Evolutionary conservation across 495 filamentous ascomycete species (phyloP), one percentile per base, ranked within the genome.

Genomic region (Daldinia caldariorum): DNA sequence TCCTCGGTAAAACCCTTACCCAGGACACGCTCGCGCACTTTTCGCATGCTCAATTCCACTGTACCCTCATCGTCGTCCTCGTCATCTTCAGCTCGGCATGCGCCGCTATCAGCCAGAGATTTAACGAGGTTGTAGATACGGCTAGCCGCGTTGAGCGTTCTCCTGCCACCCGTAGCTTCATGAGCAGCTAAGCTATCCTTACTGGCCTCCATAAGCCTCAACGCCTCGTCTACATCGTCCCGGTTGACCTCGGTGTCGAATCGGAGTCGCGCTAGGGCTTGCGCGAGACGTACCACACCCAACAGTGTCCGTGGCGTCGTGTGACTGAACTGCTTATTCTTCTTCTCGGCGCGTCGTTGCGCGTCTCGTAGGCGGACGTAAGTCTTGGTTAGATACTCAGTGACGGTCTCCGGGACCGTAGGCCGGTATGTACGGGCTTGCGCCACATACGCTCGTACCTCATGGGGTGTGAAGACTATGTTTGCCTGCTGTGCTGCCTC

Each of bases 1-100:
- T 97, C 91, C 70, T 93, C 91, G 4, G 96, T 98, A 74, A 98
- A 99, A 8, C 96, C 96, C 85, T 97, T 97, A 31, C 93, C 95
- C 69, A 98, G 84, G 31, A 98, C 93, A 45, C 95, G 77, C 76
- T 98, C 94, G 71, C 93, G 85, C 38, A 99, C 91, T 77, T 91
- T 91, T 66, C 90, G 84, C 83, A 99, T 84, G 79, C 90, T 94
- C 68, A 99, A 78, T 79, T 96, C 93, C 4, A 92, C 88, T 81
- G 70, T 76, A 41, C 65, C 73, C 37, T 78, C 79, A 6, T 82
- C 81, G 3, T 69, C 70, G 0, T 72, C 69, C 1, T 73, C 70
- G 14, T 73, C 85, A 18, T 91, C 91, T 22, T 90, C 93, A 35
- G 92, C 89, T 31, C 84, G 69, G 70, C 85, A 88, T 6, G 84